Evolutionary conservation across 805 yeast genomes (phyloP), one percentile per base, ranked within the genome.

Genomic region (Pichia rugopelliculosa): DNA sequence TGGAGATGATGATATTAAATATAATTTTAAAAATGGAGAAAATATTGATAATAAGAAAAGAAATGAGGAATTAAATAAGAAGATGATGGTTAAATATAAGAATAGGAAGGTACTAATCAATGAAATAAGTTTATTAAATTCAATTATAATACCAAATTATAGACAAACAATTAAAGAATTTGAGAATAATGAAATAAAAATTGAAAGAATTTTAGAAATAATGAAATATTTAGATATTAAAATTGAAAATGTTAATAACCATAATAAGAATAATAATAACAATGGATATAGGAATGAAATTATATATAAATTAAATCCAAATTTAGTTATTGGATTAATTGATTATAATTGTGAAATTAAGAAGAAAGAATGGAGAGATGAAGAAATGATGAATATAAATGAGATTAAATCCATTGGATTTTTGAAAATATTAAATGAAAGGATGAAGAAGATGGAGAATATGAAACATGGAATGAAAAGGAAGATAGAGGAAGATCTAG

Each of bases 31-130:
- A 44, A 50, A 70, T 6, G 73, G 69, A 41, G 74, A 70, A 54
- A 70, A 67, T 48, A 64, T 56, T 47, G 82, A 77, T 45, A 30
- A 50, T 6, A 60, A 53, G 37, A 68, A 67, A 49, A 59, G 59
- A 30, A 65, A 71, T 48, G 53, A 49, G 18, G 66, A 73, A 3
- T 50, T 62, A 1, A 55, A 70, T n/a, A 67, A 59, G 40, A 57
- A 56, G 22, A 45, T 74, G 18, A 50, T 55, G 11, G 37, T 55
- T 34, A 18, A 53, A 34, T 59, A 54, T 30, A 62, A 9, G 18
- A 53, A 62, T 30, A 62, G 59, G 41, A 44, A 61, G 13, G 57
- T 68, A 13, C 42, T 73, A 36, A 67, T 54, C 9, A 45, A 50
- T 49, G 63, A 59, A 25, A n/a, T 52, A 12, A 36, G 25, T n/a